Evolutionary conservation across 2,329 filamentous ascomycete species (phyloP).

Genomic region (Colletotrichum sp.): DNA sequence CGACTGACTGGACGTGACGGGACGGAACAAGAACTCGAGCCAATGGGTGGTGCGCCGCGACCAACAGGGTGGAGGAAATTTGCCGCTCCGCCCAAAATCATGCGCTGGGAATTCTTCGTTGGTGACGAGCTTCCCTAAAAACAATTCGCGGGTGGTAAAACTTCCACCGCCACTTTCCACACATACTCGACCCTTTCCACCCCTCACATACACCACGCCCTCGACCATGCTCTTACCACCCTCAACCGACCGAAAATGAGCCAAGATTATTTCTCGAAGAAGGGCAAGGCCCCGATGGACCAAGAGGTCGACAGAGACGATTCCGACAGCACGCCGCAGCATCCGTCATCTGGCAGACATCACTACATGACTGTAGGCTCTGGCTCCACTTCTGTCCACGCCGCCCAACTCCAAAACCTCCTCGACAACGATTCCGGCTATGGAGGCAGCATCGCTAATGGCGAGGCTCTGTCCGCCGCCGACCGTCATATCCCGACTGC

Average conservation of each 20-base stretch:
- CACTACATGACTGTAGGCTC: constrained; percentile 89
- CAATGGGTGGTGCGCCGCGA: constrained; percentile 32
- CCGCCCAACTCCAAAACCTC: constrained; percentile 78
- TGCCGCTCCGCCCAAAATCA: constrained; percentile 34
- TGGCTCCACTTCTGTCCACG: constrained; percentile 82
- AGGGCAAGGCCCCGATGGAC: constrained; percentile 53
- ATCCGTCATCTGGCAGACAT: constrained; percentile 30
- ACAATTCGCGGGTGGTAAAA: constrained; percentile 15
- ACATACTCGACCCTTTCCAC: neutral
- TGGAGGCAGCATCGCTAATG: constrained; percentile 77
- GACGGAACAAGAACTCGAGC: constrained; percentile 2
- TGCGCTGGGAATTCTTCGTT: constrained; percentile 20
- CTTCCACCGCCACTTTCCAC: constrained; percentile 3
- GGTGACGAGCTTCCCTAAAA: constrained; percentile 14
- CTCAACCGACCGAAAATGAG: constrained; percentile 53
- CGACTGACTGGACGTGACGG: neutral
- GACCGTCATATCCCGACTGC: constrained; percentile 22
- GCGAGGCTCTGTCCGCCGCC: constrained; percentile 49
- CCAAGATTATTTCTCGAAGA: constrained; percentile 62
- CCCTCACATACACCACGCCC: constrained; percentile 1
- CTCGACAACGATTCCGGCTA: constrained; percentile 92
- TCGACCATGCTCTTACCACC: constrained; percentile 39
- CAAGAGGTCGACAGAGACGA: constrained; percentile 31
- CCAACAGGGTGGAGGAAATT: constrained; percentile 30
- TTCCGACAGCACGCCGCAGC: constrained; percentile 28